Evolutionary conservation across 805 yeast species (phyloP), one percentile per base, ranked within the genome.

Genomic region (Candida sakaeoensis): DNA sequence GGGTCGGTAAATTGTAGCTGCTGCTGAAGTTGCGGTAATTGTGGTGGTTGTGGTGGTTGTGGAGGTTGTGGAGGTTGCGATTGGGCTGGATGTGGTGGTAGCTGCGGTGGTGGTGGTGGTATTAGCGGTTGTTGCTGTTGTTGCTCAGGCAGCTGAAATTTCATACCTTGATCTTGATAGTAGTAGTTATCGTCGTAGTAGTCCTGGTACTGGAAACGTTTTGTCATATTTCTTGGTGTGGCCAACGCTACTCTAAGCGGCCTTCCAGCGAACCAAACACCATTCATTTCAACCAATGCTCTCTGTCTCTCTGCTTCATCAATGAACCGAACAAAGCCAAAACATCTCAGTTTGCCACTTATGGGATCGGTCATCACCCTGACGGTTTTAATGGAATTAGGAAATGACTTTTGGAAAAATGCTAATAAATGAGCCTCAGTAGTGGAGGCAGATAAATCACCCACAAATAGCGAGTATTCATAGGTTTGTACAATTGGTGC

Each of bases 311-410:
- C 91, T 29, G 65, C 72, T 47, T 82, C 88, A 48, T 77, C 78
- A 16, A 83, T 75, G 55, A 85, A 85, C 45, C 95, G 65, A 19
- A 85, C 89, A 60, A 85, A 85, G 0, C 93, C 93, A 61, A 84
- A 84, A 52, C 93, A 82, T 48, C 91, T 68, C 2, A 88, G 80
- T 21, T 82, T 75, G 0, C 90, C 90, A 10, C 84, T 74, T 5
- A 85, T 74, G 2, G 93, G 93, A 54, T 85, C 91, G 0, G 93
- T 84, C 91, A 85, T 85, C 8, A 85, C 91, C 44, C 93, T 66
- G 5, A 85, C 93, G 2, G 93, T 84, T 50, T 82, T 83, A 28
- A 85, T 82, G 7, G 86, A 75, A 37, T 66, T 65, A 6, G 73
- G 70, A 61, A 75, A 85, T 42, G 72, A 72, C 31, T 77, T 74